phyloP scores from a whole-genome alignment of 768 basidiomycete species.

The Leccinum longicurvipes region DNA sequence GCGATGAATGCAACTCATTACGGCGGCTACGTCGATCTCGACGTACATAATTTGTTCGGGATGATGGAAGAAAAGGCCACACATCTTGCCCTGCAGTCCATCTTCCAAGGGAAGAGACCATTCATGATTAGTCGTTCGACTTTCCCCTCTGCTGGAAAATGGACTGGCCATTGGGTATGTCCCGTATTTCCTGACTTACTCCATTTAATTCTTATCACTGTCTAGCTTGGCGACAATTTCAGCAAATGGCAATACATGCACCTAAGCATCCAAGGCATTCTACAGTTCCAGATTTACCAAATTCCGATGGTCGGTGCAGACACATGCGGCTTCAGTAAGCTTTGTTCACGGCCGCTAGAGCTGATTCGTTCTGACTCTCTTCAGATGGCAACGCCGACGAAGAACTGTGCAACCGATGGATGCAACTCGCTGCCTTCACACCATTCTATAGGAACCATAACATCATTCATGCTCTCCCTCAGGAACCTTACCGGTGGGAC shows the following conservation, averaged over 20 bases:
- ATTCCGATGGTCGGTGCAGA: constrained; percentile 85
- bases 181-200: not conserved
- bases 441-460: constrained; percentile 87
- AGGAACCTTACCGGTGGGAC: constrained; percentile 81
- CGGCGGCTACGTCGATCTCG: constrained; percentile 58
- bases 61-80: constrained; percentile 69
- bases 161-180: constrained; percentile 69
- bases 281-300: constrained; percentile 83
- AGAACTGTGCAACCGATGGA: constrained; percentile 82
- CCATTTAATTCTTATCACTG: not conserved
- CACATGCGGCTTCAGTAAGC: constrained; percentile 39
- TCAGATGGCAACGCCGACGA: constrained; percentile 63
- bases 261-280: constrained; percentile 66
- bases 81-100: constrained; percentile 50
- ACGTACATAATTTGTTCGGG: constrained; percentile 71
- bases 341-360: not conserved
- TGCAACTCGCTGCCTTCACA: constrained; percentile 78
- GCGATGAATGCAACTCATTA: constrained; percentile 72
- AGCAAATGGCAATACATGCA: constrained; percentile 73
- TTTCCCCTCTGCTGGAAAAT: constrained; percentile 63
- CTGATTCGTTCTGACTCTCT: not conserved
- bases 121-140: constrained; percentile 72
- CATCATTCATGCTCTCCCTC: constrained; percentile 57
- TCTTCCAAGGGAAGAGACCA: constrained; percentile 59
- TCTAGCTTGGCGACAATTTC: constrained; percentile 71